Evolutionary conservation across 2,329 filamentous ascomycete species (phyloP), one percentile per base, ranked within the genome.

Genomic region (Dothideomycetes sp.): DNA sequence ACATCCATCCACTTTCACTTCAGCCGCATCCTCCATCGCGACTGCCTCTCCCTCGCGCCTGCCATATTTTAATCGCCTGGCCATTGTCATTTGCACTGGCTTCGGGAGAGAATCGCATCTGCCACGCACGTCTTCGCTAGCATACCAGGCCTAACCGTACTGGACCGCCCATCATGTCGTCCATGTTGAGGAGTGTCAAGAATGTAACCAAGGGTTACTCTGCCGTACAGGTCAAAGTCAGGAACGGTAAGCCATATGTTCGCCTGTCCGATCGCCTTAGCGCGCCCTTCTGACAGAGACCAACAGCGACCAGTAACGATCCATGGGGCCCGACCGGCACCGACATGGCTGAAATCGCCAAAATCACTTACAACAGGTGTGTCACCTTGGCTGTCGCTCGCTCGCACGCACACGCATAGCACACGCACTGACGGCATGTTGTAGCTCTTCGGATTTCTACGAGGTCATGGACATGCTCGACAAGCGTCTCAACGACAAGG

Each of bases 401-500:
- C 41, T 23, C 36, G 31, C 9, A 22, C 23, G 33, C 15, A 10
- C 18, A 22, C 27, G 23, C 20, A 35, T 22, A 35, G 29, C 45
- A 25, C 30, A 25, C n/a, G 13, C 13, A 38, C 38, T 45, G 31
- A 44, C 29, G 23, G 16, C 12, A 15, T 31, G 20, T 16, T 34
- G 44, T 53, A 94, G 89, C 59, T 88, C 87, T 24, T 89, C 83
- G 64, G 91, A 96, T 62, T 98, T 98, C 68, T 94, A 94, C 69
- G 89, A 98, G 62, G 95, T 98, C 56, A 94, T 98, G 82, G 91
- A 98, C 63, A 98, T 98, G 86, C 73, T 98, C 51, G 91, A 98
- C 67, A 96, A 96, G 71, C 82, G 91, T 52, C 70, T 98, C 57
- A 98, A 98, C 56, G 91, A 98, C 65, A 96, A 98, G 65, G 91